Percentiles rank a stretch among this genome's conserved stretches.
Evolutionary conservation across 495 filamentous ascomycete genomes (phyloP).

Genomic region (Aspergillus affinis): DNA sequence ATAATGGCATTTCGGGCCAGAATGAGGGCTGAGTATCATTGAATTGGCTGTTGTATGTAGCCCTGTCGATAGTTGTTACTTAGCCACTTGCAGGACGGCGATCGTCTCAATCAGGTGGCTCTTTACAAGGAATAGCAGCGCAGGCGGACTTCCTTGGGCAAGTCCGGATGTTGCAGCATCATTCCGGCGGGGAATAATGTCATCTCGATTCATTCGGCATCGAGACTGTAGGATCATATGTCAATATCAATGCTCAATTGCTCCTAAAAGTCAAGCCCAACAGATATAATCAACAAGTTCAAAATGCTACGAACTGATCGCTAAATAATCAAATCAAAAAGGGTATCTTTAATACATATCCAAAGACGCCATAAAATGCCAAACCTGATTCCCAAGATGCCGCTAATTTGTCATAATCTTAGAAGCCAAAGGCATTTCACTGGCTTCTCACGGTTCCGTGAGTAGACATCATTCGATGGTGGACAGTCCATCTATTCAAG

Average conservation of each 20-base stretch:
- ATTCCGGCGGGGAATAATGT: not conserved
- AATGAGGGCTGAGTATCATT: too few relatives aligned
- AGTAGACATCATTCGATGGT: not conserved
- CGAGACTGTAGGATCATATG: constrained; percentile 4
- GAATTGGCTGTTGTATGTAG: too few relatives aligned
- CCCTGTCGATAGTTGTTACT: too few relatives aligned
- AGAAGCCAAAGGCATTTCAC: not conserved
- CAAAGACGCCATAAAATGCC: not conserved
- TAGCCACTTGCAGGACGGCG: too few relatives aligned
- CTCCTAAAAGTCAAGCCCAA: constrained; percentile 6
- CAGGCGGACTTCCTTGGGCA: not conserved
- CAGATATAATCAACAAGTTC: constrained; percentile 11
- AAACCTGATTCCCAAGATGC: not conserved
- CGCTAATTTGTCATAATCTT: not conserved
- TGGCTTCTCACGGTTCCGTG: not conserved
- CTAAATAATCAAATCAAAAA: constrained; percentile 8
- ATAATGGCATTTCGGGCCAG: too few relatives aligned
- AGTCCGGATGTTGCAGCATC: not conserved
- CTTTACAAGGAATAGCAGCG: too few relatives aligned
- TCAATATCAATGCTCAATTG: constrained; percentile 11
- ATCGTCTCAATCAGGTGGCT: too few relatives aligned
- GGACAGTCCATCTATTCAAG: not conserved
- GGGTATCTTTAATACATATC: constrained; percentile 10
- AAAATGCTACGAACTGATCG: constrained; percentile 5
- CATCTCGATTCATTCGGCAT: not conserved